Conservation (phyloP, 2,329 filamentous ascomycete genomes). For the Penicillium sp. region DNA sequence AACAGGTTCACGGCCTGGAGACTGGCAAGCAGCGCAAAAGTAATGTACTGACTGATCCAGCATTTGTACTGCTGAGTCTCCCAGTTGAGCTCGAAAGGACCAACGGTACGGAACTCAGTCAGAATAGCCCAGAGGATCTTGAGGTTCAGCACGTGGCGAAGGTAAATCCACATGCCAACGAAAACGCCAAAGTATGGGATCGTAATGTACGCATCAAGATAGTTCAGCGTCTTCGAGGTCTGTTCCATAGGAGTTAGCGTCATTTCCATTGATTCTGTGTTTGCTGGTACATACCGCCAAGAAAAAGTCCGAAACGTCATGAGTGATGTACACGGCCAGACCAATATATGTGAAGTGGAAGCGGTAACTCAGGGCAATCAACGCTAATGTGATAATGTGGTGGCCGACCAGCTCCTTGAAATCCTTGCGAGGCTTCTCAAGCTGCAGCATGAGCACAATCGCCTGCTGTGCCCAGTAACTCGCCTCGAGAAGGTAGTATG, state of each 20-base stretch:
- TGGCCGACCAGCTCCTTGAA: conserved; percentile 91
- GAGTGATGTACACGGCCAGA: conserved; percentile 87
- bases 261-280: background rate
- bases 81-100: conserved; percentile 50
- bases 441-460: conserved; percentile 78
- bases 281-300: conserved; percentile 63
- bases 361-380: conserved; percentile 85
- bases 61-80: conserved; percentile 51
- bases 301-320: conserved; percentile 95
- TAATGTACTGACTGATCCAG: conserved; percentile 50
- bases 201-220: conserved; percentile 77
- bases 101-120: conserved; percentile 49
- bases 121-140: conserved; percentile 49
- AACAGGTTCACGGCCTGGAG: conserved; percentile 50
- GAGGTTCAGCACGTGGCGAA: conserved; percentile 69
- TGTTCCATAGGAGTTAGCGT: conserved; percentile 33
- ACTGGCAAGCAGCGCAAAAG: conserved; percentile 44
- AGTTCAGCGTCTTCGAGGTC: conserved; percentile 91
- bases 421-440: conserved; percentile 93
- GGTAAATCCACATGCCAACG: conserved; percentile 81
- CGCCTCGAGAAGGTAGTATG: conserved; percentile 92
- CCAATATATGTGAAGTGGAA: conserved; percentile 98
- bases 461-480: conserved; percentile 96
- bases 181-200: conserved; percentile 82
- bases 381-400: conserved; percentile 81